A percentile compares a stretch with the other conserved stretches of the same genome.
These are phyloP conservation scores for Sapria himalayana DNA, from an alignment of 345 rosid genomes.

Conservation along the genomic window DNA sequence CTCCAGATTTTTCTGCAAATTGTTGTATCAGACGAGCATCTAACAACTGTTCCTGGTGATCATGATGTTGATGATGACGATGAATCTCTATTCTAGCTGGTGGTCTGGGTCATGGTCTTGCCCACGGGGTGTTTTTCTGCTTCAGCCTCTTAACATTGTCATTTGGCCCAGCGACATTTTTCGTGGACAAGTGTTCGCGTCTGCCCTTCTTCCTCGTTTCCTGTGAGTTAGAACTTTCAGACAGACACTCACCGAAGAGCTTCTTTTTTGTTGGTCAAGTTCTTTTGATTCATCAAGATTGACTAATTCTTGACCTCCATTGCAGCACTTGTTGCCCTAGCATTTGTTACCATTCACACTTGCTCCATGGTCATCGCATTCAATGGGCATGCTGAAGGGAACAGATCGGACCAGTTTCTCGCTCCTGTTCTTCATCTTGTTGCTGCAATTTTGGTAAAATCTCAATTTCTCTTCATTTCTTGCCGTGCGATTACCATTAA, in stretches of 20 bases:
- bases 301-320: no score
- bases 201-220: slow-evolving; percentile 87
- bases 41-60: no score
- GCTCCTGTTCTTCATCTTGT: slow-evolving; percentile 67
- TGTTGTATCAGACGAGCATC: no score
- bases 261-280: slow-evolving; percentile 1
- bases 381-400: slow-evolving; percentile 75
- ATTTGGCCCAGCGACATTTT: slow-evolving; percentile 92
- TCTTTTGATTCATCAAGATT: no score
- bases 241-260: no score
- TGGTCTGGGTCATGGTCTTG: slow-evolving; percentile 96
- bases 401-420: slow-evolving; percentile 56
- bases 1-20: no score
- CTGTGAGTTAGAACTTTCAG: slow-evolving; percentile 30
- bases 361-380: slow-evolving; percentile 94
- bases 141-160: slow-evolving; percentile 81
- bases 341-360: slow-evolving; percentile 79
- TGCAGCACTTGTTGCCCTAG: slow-evolving; percentile 80
- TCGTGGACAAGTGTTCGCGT: slow-evolving; percentile 48
- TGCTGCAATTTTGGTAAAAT: slow-evolving; percentile 68
- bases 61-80: slow-evolving; percentile 1
- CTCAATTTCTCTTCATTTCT: slow-evolving; percentile 1
- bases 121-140: slow-evolving; percentile 95
- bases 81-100: slow-evolving; percentile 48
- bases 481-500: no score